Percentiles rank a stretch among this genome's conserved stretches.
phyloP scores from a whole-genome alignment of 108 stramenopile genomes.

The Cyclotella atomus region DNA sequence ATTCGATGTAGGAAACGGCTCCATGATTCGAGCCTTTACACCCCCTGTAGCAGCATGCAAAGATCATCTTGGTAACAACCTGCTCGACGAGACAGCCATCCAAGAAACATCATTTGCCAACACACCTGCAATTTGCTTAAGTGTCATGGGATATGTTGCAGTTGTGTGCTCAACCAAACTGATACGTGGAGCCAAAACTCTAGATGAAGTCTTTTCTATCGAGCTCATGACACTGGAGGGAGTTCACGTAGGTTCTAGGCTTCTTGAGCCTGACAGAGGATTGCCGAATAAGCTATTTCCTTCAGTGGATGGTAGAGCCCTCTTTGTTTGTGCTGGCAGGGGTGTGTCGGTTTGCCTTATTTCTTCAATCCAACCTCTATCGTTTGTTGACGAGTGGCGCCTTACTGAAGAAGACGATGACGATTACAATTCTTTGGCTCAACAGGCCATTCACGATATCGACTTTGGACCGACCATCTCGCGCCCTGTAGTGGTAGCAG shows the following conservation, averaged over 20 bases:
- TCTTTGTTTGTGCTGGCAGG: constrained; percentile 76
- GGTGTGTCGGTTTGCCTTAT: constrained; percentile 82
- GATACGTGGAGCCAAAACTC: constrained; percentile 26
- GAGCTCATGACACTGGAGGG: constrained; percentile 86
- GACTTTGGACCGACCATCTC: constrained; percentile 87
- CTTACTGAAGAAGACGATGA: constrained; percentile 68
- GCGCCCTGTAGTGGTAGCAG: constrained; percentile 87
- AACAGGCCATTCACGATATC: constrained; percentile 66
- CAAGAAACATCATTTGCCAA: constrained; percentile 66
- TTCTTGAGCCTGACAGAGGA: constrained; percentile 70
- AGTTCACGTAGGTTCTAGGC: constrained; percentile 68
- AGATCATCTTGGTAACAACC: constrained; percentile 22
- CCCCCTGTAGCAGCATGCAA: constrained; percentile 63
- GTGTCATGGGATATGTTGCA: constrained; percentile 81
- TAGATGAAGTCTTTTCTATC: constrained; percentile 69
- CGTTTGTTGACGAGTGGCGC: constrained; percentile 84
- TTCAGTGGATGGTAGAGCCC: constrained; percentile 82
- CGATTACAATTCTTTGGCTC: constrained; percentile 9
- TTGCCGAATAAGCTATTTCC: constrained; percentile 71
- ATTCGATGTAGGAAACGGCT: constrained; percentile 84
- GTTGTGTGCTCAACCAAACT: constrained; percentile 74
- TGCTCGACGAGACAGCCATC: constrained; percentile 24
- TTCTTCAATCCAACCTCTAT: constrained; percentile 74
- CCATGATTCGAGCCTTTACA: constrained; percentile 69
- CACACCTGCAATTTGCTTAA: constrained; percentile 70